Base-by-base conservation (phyloP, 345 rosid species). In the Lepidium aucheri region DNA sequence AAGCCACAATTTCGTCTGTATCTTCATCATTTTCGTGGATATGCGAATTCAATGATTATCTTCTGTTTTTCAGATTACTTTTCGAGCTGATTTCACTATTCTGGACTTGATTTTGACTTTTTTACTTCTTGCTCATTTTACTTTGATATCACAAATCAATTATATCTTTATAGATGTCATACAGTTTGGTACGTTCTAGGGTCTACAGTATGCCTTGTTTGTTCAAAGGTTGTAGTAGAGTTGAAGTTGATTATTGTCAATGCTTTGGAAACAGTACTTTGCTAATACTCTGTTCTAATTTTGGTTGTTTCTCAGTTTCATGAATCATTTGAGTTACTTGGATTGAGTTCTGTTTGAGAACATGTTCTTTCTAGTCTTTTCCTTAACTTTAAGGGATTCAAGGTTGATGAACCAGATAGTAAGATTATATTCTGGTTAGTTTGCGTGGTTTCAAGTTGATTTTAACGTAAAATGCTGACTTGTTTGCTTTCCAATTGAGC, bases 261-360 rank as follows among this genome's bases (percentile, higher is more conserved):
- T 35, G 51, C 18, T 68, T 28, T 7, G 0, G 40, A 49, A 47
- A 58, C 47, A 18, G 8, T 3, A 13, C 0, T 45, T 45, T 55
- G 47, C 47, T 4, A n/a, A 38, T 41, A 50, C 60, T 51, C 74
- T 69, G 60, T 58, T 69, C 42, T n/a, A 17, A 16, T 20, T 20
- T 20, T 20, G 22, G 22, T 2, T 20, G 22, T 24, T 63, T 39
- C 10, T 38, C 9, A 16, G 50, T 32, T 47, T 40, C 36, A 9
- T 49, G 35, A 36, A 39, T 17, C 41, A 38, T 41, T 24, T 54
- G 38, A 35, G 56, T 56, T 17, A 57, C 30, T 38, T 45, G 18
- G 40, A 45, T 36, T 46, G 39, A 56, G 10, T 35, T 35, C 38
- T 67, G 3, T 45, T 8, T 22, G 10, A 24, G 55, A 46, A n/a